These are phyloP conservation scores for Aeschynomene evenia DNA, from an alignment of 306 rosid species.

Conservation along the genomic window DNA sequence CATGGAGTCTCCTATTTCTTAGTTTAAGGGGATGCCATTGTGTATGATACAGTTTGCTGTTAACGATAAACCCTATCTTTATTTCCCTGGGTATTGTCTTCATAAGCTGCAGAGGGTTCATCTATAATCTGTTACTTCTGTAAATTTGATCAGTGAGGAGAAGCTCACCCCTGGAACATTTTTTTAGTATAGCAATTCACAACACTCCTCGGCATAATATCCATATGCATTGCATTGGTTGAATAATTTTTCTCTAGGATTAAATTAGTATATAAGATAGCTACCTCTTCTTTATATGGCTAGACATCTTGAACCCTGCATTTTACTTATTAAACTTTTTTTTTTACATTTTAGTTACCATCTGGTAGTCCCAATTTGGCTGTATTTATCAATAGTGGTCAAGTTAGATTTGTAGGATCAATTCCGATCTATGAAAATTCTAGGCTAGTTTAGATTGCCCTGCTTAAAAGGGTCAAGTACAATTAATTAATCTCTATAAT, in stretches of 20 bases:
- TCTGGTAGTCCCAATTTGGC: slow-evolving; percentile 4
- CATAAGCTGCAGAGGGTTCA: slow-evolving; percentile 7
- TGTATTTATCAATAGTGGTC: not conserved
- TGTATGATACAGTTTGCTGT: slow-evolving; percentile 19
- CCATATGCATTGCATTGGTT: slow-evolving; percentile 7
- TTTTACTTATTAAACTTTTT: not conserved
- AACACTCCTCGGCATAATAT: not conserved
- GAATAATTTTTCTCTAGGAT: slow-evolving; percentile 16
- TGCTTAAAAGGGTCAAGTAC: slow-evolving; percentile 7
- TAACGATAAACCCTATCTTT: not conserved
- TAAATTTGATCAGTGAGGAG: slow-evolving; percentile 23
- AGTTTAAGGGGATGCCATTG: not conserved
- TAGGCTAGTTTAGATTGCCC: slow-evolving; percentile 8
- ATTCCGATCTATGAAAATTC: slow-evolving; percentile 9
- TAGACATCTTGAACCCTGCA: not conserved
- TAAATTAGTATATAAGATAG: slow-evolving; percentile 4
- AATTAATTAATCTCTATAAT: not conserved
- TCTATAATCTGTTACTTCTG: slow-evolving; percentile 10
- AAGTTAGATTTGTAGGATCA: slow-evolving; percentile 9
- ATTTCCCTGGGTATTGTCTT: not conserved
- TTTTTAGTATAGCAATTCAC: not conserved
- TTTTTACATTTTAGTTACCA: not conserved
- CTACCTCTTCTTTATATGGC: not conserved
- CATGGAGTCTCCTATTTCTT: not conserved
- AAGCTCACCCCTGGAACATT: not conserved